phyloP scores from a whole-genome alignment of 441 rosid species.

The Populus hybrid region DNA sequence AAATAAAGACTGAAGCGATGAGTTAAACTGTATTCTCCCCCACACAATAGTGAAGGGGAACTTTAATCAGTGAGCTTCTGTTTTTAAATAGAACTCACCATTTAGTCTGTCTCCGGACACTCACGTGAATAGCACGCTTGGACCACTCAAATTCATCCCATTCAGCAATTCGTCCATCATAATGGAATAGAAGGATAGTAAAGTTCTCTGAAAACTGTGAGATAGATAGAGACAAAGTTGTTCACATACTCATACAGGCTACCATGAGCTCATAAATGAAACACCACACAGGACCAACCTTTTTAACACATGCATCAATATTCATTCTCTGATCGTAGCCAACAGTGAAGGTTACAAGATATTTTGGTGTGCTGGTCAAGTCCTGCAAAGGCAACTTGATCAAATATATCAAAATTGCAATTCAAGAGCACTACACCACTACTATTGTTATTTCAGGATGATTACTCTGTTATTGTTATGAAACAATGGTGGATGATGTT shows the following conservation, averaged over 20 bases:
- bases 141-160: conserved; percentile 40
- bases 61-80: not conserved
- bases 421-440: not conserved
- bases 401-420: conserved; percentile 14
- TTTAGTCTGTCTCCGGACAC: conserved; percentile 80
- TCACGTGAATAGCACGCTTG: conserved; percentile 86
- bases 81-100: conserved; percentile 44
- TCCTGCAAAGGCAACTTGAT: conserved; percentile 54
- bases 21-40: not conserved
- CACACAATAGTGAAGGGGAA: not conserved
- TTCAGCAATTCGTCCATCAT: conserved; percentile 83
- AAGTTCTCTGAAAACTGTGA: conserved; percentile 88
- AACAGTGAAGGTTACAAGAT: conserved; percentile 92
- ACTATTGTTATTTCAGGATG: not conserved
- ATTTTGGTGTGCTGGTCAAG: conserved; percentile 64
- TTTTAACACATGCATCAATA: conserved; percentile 81
- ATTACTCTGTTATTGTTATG: not conserved
- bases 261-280: not conserved
- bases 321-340: conserved; percentile 75
- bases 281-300: conserved; percentile 42
- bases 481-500: not conserved
- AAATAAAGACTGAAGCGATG: not conserved
- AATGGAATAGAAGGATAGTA: conserved; percentile 87
- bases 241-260: conserved; percentile 5
- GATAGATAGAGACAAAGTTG: conserved; percentile 21